Evolutionary conservation across 2,329 filamentous ascomycete species (phyloP), one percentile per base, ranked within the genome.

Genomic region (Chrysosporium queenslandicum): DNA sequence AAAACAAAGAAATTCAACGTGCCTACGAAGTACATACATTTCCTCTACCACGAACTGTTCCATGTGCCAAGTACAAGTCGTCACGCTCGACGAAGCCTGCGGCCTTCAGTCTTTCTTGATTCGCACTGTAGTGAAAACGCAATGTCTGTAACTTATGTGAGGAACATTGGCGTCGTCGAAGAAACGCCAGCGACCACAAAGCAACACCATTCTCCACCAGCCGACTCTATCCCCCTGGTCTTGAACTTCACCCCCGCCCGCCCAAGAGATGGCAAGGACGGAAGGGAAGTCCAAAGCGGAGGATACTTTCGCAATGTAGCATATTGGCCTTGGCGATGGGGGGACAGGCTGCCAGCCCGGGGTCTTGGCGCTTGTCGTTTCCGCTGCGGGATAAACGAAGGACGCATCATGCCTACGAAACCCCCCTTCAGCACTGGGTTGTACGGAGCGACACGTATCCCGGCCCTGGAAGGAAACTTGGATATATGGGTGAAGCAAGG

Each of bases 271-370:
- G n/a, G n/a, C n/a, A 50, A 36, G 18, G 42, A 40, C 55, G 53
- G 37, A 12, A 18, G 42, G 37, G 20, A 29, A 21, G 48, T 11
- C 8, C 29, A 48, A 40, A 39, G 46, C 32, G 46, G 46, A 48
- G 46, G 46, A 30, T 23, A 29, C 12, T 29, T 37, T 48, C 29
- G 32, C 5, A 40, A 48, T 40, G 46, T 48, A 16, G 46, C 46
- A 48, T 48, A 48, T 40, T 39, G 21, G 46, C 46, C 46, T 48
- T 48, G 46, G 46, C 46, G 46, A 48, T 39, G 27, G 32, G 20
- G 30, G 16, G 16, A 39, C 16, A 39, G 45, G 21, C 23, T 25
- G 45, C 9, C 9, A 47, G 16, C 12, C 34, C 46, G 46, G 46
- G 46, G 46, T 40, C 46, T 48, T 48, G 46, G 46, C 46, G 34